Base-by-base conservation (phyloP, 441 rosid genomes). In the Iberis amara region DNA sequence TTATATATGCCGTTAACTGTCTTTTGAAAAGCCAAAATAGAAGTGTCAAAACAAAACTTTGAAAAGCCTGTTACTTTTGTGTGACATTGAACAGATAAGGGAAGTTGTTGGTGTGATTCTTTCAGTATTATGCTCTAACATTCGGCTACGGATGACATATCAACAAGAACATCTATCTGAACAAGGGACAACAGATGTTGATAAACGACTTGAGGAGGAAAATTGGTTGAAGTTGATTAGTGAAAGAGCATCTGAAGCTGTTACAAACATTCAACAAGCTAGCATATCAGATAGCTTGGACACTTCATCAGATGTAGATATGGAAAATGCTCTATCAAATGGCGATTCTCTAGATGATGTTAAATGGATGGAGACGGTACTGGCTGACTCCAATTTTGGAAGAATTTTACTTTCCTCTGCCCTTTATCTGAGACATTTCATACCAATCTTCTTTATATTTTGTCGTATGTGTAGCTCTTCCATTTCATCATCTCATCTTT, bases 321-420 rank as follows among this genome's bases (percentile, higher is more conserved):
- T 70, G 63, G 78, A 71, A 65, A 79, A 75, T 73, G 87, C 74
- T 59, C 61, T 39, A 53, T 61, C 74, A 57, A 74, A 77, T 66
- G 79, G 83, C 3, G 87, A 78, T 71, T 71, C 79, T 36, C 86
- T 69, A 52, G 89, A 84, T 58, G 96, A 94, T 66, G 83, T 85
- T 66, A 89, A 86, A 77, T 94, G 99, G 99, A 94, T 94, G 96
- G 99, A 94, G 66, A 81, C 97, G 88, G 99, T 94, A 89, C 51
- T 59, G 53, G 66, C 52, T 47, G 52, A 10, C 59, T 55, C 39
- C 48, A 2, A 28, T 24, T 61, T 61, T 26, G 33, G 7, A 33
- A 39, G 43, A 26, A 15, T 32, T 40, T 43, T 31, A 1, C 30
- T 23, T 11, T 21, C 21, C 42, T 13, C 15, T 7, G 33, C 47